phyloP scores from a whole-genome alignment of 441 rosid genomes.

The Arabidopsis lyrata region DNA sequence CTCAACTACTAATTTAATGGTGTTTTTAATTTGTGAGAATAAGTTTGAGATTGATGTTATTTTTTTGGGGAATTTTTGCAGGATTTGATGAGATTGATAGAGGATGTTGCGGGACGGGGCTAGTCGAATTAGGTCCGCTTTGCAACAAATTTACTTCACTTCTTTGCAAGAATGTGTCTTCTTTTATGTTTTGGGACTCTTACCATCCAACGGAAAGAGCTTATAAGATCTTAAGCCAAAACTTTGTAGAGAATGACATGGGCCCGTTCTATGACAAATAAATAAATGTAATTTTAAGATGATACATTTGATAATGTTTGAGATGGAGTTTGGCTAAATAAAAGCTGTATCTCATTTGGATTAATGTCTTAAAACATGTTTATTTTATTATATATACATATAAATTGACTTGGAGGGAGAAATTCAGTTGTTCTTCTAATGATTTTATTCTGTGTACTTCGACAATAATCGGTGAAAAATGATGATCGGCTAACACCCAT shows the following conservation, averaged over 20 bases:
- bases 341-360: neutral
- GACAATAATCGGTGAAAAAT: neutral
- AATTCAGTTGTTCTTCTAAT: neutral
- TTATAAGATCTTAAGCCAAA: constrained; percentile 48
- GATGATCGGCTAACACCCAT: no score
- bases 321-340: constrained; percentile 12
- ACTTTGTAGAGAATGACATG: constrained; percentile 38
- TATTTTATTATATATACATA: constrained; percentile 14
- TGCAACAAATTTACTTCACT: constrained; percentile 53
- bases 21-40: constrained; percentile 8
- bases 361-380: neutral
- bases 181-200: constrained; percentile 73
- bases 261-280: constrained; percentile 37
- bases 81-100: constrained; percentile 56
- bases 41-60: neutral
- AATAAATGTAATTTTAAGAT: constrained; percentile 8
- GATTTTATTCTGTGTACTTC: neutral
- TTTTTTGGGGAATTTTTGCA: constrained; percentile 28
- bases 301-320: constrained; percentile 2
- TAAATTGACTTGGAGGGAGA: neutral
- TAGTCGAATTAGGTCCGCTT: constrained; percentile 55
- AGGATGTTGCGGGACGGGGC: constrained; percentile 81
- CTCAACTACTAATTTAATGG: neutral
- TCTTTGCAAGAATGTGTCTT: constrained; percentile 52
- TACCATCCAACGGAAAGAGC: constrained; percentile 74